phyloP scores from a whole-genome alignment of 2,329 filamentous ascomycete species.

The Epichloe bromicola region DNA sequence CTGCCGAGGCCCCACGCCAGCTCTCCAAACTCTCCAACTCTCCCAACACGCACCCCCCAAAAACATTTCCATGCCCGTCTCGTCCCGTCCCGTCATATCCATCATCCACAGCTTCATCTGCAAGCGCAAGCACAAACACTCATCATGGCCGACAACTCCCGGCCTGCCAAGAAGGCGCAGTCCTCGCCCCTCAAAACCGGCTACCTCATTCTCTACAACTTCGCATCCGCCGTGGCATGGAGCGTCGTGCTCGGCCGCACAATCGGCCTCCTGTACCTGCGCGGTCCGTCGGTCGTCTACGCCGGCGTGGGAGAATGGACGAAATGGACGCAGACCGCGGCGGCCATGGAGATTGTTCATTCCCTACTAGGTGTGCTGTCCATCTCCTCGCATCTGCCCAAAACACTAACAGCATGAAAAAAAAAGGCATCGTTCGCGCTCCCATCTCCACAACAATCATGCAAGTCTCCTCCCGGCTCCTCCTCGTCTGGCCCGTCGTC shows the following conservation, averaged over 20 bases:
- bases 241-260: slow-evolving; percentile 59
- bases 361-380: slow-evolving; percentile 52
- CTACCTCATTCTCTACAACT: slow-evolving; percentile 83
- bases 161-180: neutral
- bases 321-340: slow-evolving; percentile 73
- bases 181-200: slow-evolving; percentile 29
- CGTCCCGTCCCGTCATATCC: neutral
- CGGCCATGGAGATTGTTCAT: slow-evolving; percentile 73
- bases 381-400: neutral
- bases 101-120: neutral
- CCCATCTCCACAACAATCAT: slow-evolving; percentile 75
- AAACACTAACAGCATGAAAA: neutral
- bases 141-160: slow-evolving; percentile 1
- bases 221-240: slow-evolving; percentile 67
- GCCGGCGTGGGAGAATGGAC: slow-evolving; percentile 51
- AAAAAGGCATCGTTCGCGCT: slow-evolving; percentile 68
- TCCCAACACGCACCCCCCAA: neutral
- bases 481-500: slow-evolving; percentile 81
- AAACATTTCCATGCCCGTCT: neutral
- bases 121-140: neutral
- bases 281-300: slow-evolving; percentile 48
- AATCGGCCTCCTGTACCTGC: slow-evolving; percentile 35
- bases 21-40: neutral
- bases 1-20: neutral
- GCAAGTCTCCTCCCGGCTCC: slow-evolving; percentile 77